Evolutionary conservation across 1,139 yeast species (phyloP).

Genomic region (Taphrina deformans): DNA sequence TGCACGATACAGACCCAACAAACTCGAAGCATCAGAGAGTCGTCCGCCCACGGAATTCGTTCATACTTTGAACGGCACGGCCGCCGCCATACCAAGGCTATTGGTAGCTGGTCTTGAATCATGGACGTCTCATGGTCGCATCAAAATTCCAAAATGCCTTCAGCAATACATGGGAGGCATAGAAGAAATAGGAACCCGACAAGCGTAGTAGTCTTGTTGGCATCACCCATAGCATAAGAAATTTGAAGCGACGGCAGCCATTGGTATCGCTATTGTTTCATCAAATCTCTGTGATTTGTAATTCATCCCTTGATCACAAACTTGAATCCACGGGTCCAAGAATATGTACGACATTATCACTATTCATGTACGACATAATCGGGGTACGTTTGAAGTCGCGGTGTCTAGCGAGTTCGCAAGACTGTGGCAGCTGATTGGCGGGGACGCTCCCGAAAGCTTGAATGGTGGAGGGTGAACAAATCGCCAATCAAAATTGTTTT

Average conservation of each 20-base stretch:
- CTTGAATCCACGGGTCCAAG: too few relatives aligned
- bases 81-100: slow-evolving; percentile 91
- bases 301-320: too few relatives aligned
- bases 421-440: too few relatives aligned
- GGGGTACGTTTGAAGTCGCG: too few relatives aligned
- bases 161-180: slow-evolving; percentile 42
- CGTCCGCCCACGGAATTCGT: slow-evolving; percentile 50
- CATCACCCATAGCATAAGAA: too few relatives aligned
- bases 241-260: too few relatives aligned
- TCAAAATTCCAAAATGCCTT: slow-evolving; percentile 68
- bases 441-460: neutral
- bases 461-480: neutral
- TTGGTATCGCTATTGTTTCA: too few relatives aligned
- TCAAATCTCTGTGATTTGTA: too few relatives aligned
- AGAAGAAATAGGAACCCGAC: slow-evolving; percentile 10
- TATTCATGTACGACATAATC: too few relatives aligned
- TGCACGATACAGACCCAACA: slow-evolving; percentile 50
- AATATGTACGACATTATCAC: too few relatives aligned
- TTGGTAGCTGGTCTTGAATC: slow-evolving; percentile 86
- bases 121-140: slow-evolving; percentile 58
- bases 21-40: neutral
- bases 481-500: neutral
- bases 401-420: too few relatives aligned
- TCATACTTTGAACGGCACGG: slow-evolving; percentile 92
- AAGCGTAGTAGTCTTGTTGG: neutral